Conservation (phyloP, 805 yeast species). For the Candida multigemmis region DNA sequence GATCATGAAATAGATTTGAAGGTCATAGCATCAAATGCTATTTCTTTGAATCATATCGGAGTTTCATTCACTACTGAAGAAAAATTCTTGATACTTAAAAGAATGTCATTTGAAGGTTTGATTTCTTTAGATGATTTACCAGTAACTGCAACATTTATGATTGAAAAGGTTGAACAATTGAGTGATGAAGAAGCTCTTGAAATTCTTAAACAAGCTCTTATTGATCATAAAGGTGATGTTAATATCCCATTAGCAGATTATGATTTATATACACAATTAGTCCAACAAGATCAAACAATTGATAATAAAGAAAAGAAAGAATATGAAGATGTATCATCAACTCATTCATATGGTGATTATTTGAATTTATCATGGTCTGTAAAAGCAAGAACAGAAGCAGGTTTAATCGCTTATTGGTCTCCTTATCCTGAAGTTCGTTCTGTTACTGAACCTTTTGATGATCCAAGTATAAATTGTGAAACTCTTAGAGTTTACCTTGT, state of each 20-base stretch:
- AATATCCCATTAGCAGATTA: slow-evolving; percentile 33
- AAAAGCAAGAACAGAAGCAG: slow-evolving; percentile 29
- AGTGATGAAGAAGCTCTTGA: slow-evolving; percentile 25
- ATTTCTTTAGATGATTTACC: no score
- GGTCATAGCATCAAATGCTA: slow-evolving; percentile 14
- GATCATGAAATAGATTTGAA: slow-evolving; percentile 6
- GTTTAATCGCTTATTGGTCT: slow-evolving; percentile 29
- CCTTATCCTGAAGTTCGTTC: slow-evolving; percentile 62
- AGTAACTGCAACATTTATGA: no score
- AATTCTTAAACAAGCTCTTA: slow-evolving; percentile 27
- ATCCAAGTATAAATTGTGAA: slow-evolving; percentile 35
- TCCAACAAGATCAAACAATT: no score
- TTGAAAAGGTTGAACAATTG: slow-evolving; percentile 23
- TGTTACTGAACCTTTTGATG: slow-evolving; percentile 47
- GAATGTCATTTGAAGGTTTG: no score
- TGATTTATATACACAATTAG: no score
- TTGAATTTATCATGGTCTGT: slow-evolving; percentile 15
- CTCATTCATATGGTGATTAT: no score
- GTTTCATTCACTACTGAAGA: neutral
- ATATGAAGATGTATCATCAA: slow-evolving; percentile 1
- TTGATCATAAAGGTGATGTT: slow-evolving; percentile 36
- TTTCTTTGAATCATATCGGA: slow-evolving; percentile 15
- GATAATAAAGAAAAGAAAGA: slow-evolving; percentile 1
- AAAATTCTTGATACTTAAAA: no score
- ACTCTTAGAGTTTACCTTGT: slow-evolving; percentile 46